phyloP scores from a whole-genome alignment of 768 basidiomycete species.

The Dacryopinax spathularia region DNA sequence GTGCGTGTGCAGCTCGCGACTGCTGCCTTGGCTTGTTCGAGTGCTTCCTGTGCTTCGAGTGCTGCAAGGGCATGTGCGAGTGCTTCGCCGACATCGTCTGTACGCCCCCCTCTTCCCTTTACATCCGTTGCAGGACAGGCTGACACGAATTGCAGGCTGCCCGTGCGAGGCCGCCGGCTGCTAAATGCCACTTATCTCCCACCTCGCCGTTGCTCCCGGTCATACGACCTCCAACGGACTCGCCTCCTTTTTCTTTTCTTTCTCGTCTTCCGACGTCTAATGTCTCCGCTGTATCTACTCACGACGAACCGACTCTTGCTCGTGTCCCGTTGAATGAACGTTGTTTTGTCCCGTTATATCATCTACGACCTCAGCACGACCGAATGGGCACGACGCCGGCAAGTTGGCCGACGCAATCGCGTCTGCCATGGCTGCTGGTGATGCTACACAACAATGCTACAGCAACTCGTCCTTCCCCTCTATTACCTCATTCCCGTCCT shows the following conservation, averaged over 20 bases:
- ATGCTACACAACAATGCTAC: not conserved
- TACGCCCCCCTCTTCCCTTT: not conserved
- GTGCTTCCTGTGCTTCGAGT: not conserved
- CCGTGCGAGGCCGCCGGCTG: not conserved
- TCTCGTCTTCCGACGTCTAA: not conserved
- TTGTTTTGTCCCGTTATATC: too few relatives aligned
- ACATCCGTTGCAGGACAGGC: not conserved
- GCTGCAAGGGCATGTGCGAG: not conserved
- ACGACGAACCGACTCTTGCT: too few relatives aligned
- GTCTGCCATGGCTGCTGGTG: not conserved
- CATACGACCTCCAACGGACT: not conserved
- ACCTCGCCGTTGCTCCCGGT: not conserved
- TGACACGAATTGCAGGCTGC: not conserved
- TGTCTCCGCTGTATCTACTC: too few relatives aligned
- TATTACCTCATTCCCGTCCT: constrained; percentile 56
- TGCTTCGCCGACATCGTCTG: not conserved
- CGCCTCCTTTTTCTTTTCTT: not conserved
- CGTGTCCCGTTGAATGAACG: too few relatives aligned
- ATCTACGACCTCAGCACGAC: not conserved
- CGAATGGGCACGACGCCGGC: not conserved
- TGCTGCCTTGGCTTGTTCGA: not conserved
- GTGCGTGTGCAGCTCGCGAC: not conserved
- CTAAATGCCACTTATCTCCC: not conserved
- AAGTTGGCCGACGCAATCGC: not conserved
- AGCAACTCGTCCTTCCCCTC: constrained; percentile 39